Base-by-base conservation (phyloP, 2,329 filamentous ascomycete species). In the Chaetoscypha palmicola region DNA sequence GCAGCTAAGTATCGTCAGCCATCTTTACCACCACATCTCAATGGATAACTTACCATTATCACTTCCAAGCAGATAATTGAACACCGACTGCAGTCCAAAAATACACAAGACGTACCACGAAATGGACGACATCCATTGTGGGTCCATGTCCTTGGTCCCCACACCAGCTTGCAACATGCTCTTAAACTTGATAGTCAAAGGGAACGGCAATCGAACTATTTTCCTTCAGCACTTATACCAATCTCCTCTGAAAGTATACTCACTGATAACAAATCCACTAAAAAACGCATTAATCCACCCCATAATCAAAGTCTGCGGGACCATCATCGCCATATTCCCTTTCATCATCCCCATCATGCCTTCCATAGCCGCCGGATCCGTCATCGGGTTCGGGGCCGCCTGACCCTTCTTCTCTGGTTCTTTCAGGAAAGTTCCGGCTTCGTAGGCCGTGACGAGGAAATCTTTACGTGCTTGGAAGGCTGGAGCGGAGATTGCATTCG, bases 261-360 rank as follows among this genome's bases (percentile, higher is more conserved):
- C 72, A 94, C 88, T 88, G 51, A 98, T 96, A 37, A 98, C 92
- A 62, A 96, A 98, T 23, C 92, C 92, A 41, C 88, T 94, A 61
- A 98, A 98, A 64, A 97, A 98, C 0, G 92, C 90, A 69, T 98
- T 98, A 64, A 98, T 97, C 92, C 92, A 98, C 54, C 91, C 92
- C 92, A 98, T 98, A 56, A 98, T 98, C 63, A 98, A 69, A 4
- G 90, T 97, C 67, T 98, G 95, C 38, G 92, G 92, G 46, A 98
- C 88, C 72, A 98, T 97, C 92, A 97, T 98, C 53, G 92, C 91
- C 86, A 98, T 95, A 64, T 98, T 95, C 46, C 90, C 90, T 77
- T 98, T 98, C 87, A 98, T 94, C 88, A 95, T 95, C 56, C 92
- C 91, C 92, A 98, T 98, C 92, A 98, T 98, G 56, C 90, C 91